These are phyloP conservation scores for Vitis hybrid DNA, from an alignment of 177 flowering plant genomes.

Conservation along the genomic window DNA sequence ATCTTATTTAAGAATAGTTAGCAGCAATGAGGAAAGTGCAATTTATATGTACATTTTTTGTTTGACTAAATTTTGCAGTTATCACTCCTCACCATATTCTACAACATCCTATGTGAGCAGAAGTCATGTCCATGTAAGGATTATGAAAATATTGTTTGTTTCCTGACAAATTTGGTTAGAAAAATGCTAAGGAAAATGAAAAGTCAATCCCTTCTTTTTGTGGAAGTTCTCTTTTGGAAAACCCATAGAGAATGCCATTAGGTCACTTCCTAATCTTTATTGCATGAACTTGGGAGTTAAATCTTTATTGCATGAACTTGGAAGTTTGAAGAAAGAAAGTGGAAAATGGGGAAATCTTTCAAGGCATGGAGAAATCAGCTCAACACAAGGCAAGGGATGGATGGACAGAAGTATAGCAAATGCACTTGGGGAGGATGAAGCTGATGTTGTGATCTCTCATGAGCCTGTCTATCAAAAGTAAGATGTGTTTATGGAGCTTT, in stretches of 20 bases:
- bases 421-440: slow-evolving; percentile 96
- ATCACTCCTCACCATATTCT: slow-evolving; percentile 70
- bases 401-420: slow-evolving; percentile 71
- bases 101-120: slow-evolving; percentile 79
- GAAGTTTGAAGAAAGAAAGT: slow-evolving; percentile 43
- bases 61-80: slow-evolving; percentile 57
- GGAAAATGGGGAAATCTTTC: slow-evolving; percentile 32
- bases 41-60: background rate
- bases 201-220: slow-evolving; percentile 83
- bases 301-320: slow-evolving; percentile 62
- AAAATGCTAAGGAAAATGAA: slow-evolving; percentile 83
- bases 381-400: slow-evolving; percentile 36
- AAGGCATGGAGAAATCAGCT: slow-evolving; percentile 37
- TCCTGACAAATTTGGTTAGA: slow-evolving; percentile 65
- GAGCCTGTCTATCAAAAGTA: slow-evolving; percentile 41
- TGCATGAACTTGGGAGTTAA: slow-evolving; percentile 57
- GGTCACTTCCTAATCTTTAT: slow-evolving; percentile 65
- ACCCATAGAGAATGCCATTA: slow-evolving; percentile 78
- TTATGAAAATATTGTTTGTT: slow-evolving; percentile 61
- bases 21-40: no score
- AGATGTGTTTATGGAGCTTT: slow-evolving; percentile 19
- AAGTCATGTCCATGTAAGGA: slow-evolving; percentile 64
- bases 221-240: slow-evolving; percentile 91
- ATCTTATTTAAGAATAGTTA: slow-evolving; percentile 1
- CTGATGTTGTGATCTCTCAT: slow-evolving; percentile 52